Evolutionary conservation across 140 eudicot genomes (phyloP), one percentile per base, ranked within the genome.

Genomic region (Erigeron philadelphicus): DNA sequence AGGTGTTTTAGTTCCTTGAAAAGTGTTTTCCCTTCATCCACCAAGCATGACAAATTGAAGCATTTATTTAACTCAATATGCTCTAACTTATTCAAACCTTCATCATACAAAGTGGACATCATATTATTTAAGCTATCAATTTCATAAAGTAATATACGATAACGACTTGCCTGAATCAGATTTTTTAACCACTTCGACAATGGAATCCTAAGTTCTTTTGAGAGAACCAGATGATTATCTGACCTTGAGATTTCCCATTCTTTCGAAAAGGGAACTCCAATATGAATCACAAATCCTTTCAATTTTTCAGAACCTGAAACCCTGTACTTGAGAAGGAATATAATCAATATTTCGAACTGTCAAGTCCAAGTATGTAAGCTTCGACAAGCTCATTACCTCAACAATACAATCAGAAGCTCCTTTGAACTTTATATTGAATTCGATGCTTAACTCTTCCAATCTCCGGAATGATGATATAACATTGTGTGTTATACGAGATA

Each of bases 361-460:
- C 2, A 54, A 16, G 17, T 16, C 35, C 35, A 54, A 7, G 17
- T 4, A 54, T 54, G 60, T 54, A 31, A 54, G 64, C 12, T 58
- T 58, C 8, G 41, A 11, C 64, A 58, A 58, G 42, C 8, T 58
- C 43, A 58, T 58, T 23, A 58, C 16, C 31, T 70, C 74, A 18
- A 4, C 9, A 42, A 70, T 5, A 55, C 31, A 17, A 0, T 56
- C 31, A 56, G 11, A 21, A 19, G 11, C 4, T 31, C 73, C 72
- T 13, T 15, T 42, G 3, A 11, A 5, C 61, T 19, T 11, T 0
- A 2, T 4, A 6, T 18, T 16, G 9, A 55, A 17, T 2, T 23
- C 43, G 42, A 55, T 6, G 35, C 47, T 40, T 44, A 70, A 56
- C 74, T 70, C 66, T 70, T 70, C 74, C 45, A 70, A 43, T 21